Percentiles rank a stretch among this genome's conserved stretches.
Evolutionary conservation across 208 protist species (phyloP).

Genomic region (Trypanosomatidae sp.): DNA sequence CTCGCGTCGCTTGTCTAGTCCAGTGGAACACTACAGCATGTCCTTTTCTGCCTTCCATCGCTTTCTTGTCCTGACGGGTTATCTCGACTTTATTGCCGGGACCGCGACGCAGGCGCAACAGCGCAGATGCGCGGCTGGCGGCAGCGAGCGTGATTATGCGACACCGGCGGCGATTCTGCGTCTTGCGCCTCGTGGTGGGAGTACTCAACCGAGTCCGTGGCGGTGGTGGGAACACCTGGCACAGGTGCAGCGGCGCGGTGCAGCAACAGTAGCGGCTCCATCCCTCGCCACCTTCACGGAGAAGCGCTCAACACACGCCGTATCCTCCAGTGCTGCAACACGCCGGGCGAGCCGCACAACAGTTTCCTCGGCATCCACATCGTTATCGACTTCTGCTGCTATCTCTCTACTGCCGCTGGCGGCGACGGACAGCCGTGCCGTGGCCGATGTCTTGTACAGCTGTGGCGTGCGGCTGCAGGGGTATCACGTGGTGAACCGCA

Average conservation of each 20-base stretch:
- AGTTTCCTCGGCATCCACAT: not conserved
- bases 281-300: conserved; percentile 1
- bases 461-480: conserved; percentile 43
- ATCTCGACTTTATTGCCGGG: conserved; percentile 20
- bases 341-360: not conserved
- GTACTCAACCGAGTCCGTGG: no score
- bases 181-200: no score
- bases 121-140: not conserved
- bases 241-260: no score
- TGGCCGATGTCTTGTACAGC: conserved; percentile 46
- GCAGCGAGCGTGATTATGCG: not conserved
- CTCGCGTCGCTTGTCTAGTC: no score
- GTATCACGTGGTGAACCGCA: conserved; percentile 46
- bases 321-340: not conserved
- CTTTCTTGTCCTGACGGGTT: conserved; percentile 20
- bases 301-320: no score
- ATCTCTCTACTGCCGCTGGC: conserved; percentile 20
- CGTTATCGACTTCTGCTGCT: not conserved
- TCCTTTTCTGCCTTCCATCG: conserved; percentile 23
- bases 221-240: no score
- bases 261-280: conserved; percentile 2
- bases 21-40: conserved; percentile 23
- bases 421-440: conserved; percentile 40
- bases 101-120: no score
- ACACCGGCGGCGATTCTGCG: no score